A percentile compares a stretch with the other conserved stretches of the same genome.
Conservation (phyloP, 169 alveolate genomes). For the Plasmodium gaboni region DNA sequence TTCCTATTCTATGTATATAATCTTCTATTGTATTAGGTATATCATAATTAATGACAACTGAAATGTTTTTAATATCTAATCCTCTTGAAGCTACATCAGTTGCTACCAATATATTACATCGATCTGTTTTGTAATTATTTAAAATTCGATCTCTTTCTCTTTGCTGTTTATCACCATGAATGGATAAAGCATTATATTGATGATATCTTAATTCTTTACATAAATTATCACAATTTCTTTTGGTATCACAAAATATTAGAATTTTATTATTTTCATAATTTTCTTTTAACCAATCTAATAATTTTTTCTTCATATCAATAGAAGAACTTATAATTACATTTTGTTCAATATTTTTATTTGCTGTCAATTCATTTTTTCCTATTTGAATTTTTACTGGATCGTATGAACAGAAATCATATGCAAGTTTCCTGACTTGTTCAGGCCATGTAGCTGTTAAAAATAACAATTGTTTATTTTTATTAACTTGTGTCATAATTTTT, state of each 20-base stretch:
- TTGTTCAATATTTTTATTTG: conserved; percentile 89
- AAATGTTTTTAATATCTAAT: conserved; percentile 93
- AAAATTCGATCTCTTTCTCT: conserved; percentile 87
- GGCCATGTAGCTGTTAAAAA: conserved; percentile 97
- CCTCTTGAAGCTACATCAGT: conserved; percentile 98
- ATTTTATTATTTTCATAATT: conserved; percentile 84
- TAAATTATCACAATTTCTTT: conserved; percentile 89
- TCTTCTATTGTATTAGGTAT: conserved; percentile 92
- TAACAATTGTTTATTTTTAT: conserved; percentile 94
- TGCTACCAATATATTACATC: conserved; percentile 93
- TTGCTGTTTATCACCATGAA: conserved; percentile 95
- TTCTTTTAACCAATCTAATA: conserved; percentile 79
- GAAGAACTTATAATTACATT: conserved; percentile 84
- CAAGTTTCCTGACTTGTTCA: conserved; percentile 88
- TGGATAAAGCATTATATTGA: conserved; percentile 88
- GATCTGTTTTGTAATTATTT: conserved; percentile 90
- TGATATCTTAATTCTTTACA: conserved; percentile 89
- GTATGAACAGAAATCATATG: conserved; percentile 91
- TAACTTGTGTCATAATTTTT: conserved; percentile 91
- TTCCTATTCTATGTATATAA: conserved; percentile 95
- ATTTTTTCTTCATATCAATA: conserved; percentile 79
- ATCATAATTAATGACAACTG: conserved; percentile 94
- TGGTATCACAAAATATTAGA: conserved; percentile 87
- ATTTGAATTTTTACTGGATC: conserved; percentile 91
- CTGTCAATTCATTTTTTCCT: conserved; percentile 91